Base-by-base conservation (phyloP, 768 basidiomycete genomes). In the Strobilomyces confusus region DNA sequence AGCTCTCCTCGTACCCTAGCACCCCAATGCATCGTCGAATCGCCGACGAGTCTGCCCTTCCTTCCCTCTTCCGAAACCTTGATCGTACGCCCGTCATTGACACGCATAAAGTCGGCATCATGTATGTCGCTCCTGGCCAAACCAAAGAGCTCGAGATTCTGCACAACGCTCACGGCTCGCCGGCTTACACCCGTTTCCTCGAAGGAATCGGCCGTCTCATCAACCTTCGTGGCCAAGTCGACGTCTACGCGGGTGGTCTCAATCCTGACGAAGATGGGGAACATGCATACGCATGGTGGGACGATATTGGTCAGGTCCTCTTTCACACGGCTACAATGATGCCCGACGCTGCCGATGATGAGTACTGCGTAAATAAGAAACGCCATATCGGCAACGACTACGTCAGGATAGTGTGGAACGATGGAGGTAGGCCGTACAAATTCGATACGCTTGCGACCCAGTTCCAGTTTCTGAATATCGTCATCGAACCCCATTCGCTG, bases 261-360 rank as follows among this genome's bases (percentile, higher is more conserved):
- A 87, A 93, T 64, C 84, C 92, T 9, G 90, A 93, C 56, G 83
- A 89, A 62, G 94, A 99, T 63, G 97, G 97, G 14, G 89, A 94
- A 69, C 97, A 95, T 65, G 92, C 95, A 0, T 98, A 98, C 66
- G 93, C 95, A 0, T 99, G 95, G 95, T 97, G 95, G 92, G 94
- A 98, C 68, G 94, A 98, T 63, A 94, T 98, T 46, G 85, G 89
- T 5, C 95, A 98, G 66, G 83, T 97, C 56, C 79, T 98, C 49
- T 99, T 90, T 68, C 97, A 98, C 70, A 88, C 93, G 3, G 90
- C 95, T 9, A 98, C 97, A 2, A 86, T 99, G 77, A 98, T 98
- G 95, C 97, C 97, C 4, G 88, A 84, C 49, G 77, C 75, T 43
- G 58, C 72, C 9, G 70, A 84, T 49, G 91, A 93, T 68, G 82